Evolutionary conservation across 139 green algal species (phyloP), one percentile per base, ranked within the genome.

Genomic region (Tetradesmus lagerheimii): DNA sequence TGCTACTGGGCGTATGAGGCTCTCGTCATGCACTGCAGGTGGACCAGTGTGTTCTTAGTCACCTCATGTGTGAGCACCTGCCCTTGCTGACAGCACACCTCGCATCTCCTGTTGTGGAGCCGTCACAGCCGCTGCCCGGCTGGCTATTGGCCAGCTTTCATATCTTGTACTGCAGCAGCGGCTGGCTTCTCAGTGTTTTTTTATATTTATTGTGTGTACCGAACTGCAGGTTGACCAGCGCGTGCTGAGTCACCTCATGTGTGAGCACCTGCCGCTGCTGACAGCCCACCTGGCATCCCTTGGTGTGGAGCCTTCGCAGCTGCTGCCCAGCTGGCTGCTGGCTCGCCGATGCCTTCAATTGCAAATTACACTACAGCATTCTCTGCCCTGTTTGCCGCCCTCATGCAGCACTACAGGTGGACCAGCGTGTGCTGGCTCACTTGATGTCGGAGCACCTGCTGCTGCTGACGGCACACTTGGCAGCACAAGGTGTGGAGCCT

Each of bases 171-270:
- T 74, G 67, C 50, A 29, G 41, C 8, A 66, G 38, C 38, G 41
- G 43, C 35, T 47, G 83, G 67, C 85, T n/a, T n/a, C n/a, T n/a
- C n/a, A n/a, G n/a, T n/a, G n/a, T n/a, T n/a, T n/a, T n/a, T n/a
- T n/a, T n/a, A n/a, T n/a, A n/a, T n/a, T n/a, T n/a, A n/a, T n/a
- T n/a, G n/a, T n/a, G n/a, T n/a, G n/a, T n/a, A n/a, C n/a, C n/a
- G n/a, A n/a, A n/a, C n/a, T n/a, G n/a, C 80, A 88, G 83, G 83
- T 88, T 11, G 83, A 88, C 66, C 37, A 62, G 37, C 57, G 83
- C 35, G 62, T 88, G 6, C 37, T 88, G 23, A 15, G 4, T 15
- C 83, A 88, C 25, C 83, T 88, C 0, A 12, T n/a, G n/a, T n/a
- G n/a, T n/a, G n/a, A n/a, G 23, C 57, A 80, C 62, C 66, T 88